Evolutionary conservation across 108 stramenopile species (phyloP), one percentile per base, ranked within the genome.

Genomic region (Pinguiococcus pyrenoidosus): DNA sequence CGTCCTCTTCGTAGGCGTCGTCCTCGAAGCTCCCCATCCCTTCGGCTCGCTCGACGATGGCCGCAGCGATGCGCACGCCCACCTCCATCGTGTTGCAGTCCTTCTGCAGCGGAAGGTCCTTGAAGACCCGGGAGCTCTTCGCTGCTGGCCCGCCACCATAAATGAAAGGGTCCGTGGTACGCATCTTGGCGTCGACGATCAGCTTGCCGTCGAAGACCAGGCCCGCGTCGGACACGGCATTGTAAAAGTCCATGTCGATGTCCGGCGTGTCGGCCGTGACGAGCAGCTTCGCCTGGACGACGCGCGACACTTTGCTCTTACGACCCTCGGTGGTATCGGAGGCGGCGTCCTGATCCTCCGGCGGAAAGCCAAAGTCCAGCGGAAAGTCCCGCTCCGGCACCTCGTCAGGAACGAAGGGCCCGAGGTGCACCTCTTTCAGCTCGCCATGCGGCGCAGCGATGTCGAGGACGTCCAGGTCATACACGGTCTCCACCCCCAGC

Each of bases 181-280:
- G 14, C 29, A 68, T 50, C 35, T 14, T 2, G 42, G 27, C 20
- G 38, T 54, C 29, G 10, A 62, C 61, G 9, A 62, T 55, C 44
- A 68, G 42, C 9, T 51, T 36, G 2, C 61, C 61, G 27, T 68
- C 60, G 51, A 50, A 62, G n/a, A 62, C 61, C 16, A 68, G 49
- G 14, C 61, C 67, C 10, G 52, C 18, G 22, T 33, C 46, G 42
- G 56, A 62, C 8, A 48, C 41, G 27, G 54, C 44, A 2, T 4
- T 14, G 53, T 62, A 68, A n/a, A 68, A 12, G 34, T 29, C 47
- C 1, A 36, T 29, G 23, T 38, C 43, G 20, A 54, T 40, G 41
- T 43, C 54, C 26, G 4, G 26, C 20, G 10, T 13, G 21, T 37
- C 58, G 14, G 42, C 58, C 10, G 29, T 13, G 20, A 66, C 25